Evolutionary conservation across 345 rosid genomes (phyloP).

Genomic region (Eucalyptus pumila): DNA sequence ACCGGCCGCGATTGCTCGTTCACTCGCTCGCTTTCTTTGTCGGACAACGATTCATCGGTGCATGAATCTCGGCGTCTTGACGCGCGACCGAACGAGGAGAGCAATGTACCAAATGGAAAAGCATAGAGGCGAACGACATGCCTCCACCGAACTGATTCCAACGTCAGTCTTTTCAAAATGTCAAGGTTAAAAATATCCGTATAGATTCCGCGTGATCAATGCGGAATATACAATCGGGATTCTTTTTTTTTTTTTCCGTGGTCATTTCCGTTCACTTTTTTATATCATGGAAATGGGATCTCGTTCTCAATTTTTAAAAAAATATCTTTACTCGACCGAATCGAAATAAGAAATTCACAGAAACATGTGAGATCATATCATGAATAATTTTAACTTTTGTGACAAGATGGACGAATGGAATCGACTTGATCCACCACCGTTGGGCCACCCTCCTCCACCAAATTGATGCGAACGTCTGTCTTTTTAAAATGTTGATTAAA

Average conservation of each 20-base stretch:
- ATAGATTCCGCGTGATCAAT: no score
- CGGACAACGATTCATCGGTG: no score
- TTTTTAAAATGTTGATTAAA: no score
- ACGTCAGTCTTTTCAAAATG: no score
- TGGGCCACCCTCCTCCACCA: background rate
- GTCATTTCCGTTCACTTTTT: background rate
- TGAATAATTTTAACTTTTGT: background rate
- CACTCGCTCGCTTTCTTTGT: background rate
- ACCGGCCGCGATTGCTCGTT: background rate
- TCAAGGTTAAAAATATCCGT: no score
- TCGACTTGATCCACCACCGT: fast-evolving
- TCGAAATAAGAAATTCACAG: no score
- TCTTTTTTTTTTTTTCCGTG: background rate
- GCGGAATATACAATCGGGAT: background rate
- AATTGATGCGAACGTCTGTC: no score
- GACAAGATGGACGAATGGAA: no score
- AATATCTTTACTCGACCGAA: no score
- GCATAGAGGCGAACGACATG: background rate
- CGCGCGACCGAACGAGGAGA: background rate
- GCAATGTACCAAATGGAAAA: no score
- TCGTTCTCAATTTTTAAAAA: fast-evolving
- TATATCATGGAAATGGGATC: background rate
- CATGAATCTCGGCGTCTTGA: background rate
- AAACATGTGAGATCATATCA: background rate
- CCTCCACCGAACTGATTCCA: background rate